phyloP scores from a whole-genome alignment of 331 rosid genomes.

The Malus hybrid region DNA sequence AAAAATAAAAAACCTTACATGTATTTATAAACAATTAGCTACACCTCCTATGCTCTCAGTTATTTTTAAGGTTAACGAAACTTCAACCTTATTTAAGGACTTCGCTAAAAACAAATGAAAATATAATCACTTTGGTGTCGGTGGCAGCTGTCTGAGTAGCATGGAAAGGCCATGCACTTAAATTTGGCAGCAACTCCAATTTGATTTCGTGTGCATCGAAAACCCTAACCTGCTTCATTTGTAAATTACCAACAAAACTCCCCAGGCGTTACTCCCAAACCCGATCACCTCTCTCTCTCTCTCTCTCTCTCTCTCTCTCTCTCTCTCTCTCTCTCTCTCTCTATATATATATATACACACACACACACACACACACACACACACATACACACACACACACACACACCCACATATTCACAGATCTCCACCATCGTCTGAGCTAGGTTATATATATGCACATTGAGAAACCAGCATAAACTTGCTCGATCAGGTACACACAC shows the following conservation, averaged over 20 bases:
- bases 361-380: no score
- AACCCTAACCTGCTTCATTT: constrained; percentile 8
- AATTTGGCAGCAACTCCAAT: neutral
- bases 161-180: no score
- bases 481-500: neutral
- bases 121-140: neutral
- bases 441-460: neutral
- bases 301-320: neutral
- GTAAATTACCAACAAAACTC: neutral
- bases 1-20: no score
- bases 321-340: neutral
- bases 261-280: constrained; percentile 19
- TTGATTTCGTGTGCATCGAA: constrained; percentile 20
- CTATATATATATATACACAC: neutral
- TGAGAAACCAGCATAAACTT: neutral
- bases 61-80: no score
- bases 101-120: no score
- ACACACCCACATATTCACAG: neutral
- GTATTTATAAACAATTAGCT: no score
- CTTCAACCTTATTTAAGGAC: no score
- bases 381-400: no score
- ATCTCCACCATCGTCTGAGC: neutral
- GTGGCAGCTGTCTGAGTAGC: neutral
- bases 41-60: no score
- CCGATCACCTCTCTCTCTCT: neutral